Percentiles rank a stretch among this genome's conserved stretches.
These are phyloP conservation scores for Epicoccum nigrum DNA, from an alignment of 2,329 filamentous ascomycete species.

Conservation along the genomic window DNA sequence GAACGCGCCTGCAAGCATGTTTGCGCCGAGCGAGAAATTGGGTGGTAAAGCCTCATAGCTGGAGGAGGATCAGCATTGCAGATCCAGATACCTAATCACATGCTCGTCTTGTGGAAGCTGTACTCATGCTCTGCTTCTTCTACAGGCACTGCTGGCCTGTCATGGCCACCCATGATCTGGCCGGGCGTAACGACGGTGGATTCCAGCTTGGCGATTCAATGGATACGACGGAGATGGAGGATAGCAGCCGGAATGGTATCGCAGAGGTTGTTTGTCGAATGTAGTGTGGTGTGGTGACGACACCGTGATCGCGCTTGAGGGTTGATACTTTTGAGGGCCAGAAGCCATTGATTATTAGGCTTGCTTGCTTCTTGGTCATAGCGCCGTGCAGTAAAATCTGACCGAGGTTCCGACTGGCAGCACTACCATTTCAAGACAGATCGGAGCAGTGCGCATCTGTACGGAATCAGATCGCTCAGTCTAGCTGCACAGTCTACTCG, in stretches of 20 bases:
- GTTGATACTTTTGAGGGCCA: slow-evolving; percentile 11
- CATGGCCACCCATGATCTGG: slow-evolving; percentile 51
- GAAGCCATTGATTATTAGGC: neutral
- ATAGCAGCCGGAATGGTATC: slow-evolving; percentile 12
- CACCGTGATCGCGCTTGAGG: slow-evolving; percentile 14
- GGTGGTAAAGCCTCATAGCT: slow-evolving; percentile 93
- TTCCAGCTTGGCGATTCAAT: slow-evolving; percentile 44
- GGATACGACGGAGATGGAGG: slow-evolving; percentile 1
- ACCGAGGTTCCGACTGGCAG: slow-evolving; percentile 8
- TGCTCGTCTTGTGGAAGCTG: slow-evolving; percentile 22
- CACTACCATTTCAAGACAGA: neutral
- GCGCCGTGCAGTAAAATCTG: slow-evolving; percentile 1
- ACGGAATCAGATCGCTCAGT: neutral
- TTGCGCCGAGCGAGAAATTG: slow-evolving; percentile 91
- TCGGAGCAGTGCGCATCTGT: neutral
- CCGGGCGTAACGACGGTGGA: slow-evolving; percentile 42
- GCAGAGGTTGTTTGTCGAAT: slow-evolving; percentile 5
- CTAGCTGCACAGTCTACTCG: neutral
- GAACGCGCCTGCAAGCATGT: slow-evolving; percentile 96
- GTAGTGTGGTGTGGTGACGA: slow-evolving; percentile 23
- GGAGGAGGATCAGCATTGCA: slow-evolving; percentile 30
- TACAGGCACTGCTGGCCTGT: slow-evolving; percentile 40
- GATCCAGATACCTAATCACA: no score
- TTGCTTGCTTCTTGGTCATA: neutral
- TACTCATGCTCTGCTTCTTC: slow-evolving; percentile 52